These are phyloP conservation scores for Bidens hawaiensis DNA, from an alignment of 140 eudicot genomes.

Conservation along the genomic window DNA sequence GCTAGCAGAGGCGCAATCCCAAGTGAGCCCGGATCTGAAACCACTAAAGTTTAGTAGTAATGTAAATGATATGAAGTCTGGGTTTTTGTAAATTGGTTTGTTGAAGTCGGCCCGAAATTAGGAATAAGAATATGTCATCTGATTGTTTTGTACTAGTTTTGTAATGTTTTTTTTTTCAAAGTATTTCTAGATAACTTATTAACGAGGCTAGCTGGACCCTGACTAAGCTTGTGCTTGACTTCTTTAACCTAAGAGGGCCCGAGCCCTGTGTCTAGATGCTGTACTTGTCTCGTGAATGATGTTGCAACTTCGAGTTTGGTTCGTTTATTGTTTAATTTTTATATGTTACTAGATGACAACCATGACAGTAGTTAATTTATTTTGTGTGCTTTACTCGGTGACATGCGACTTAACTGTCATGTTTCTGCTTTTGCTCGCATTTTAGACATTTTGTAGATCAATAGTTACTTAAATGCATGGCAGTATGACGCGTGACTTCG, in stretches of 20 bases:
- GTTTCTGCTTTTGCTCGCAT: background rate
- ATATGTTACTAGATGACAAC: too few species aligned
- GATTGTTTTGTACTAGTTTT: conserved; percentile 17
- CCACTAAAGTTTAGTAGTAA: conserved; percentile 33
- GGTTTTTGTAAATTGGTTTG: conserved; percentile 48
- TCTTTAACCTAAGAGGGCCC: background rate
- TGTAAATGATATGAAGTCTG: conserved; percentile 58
- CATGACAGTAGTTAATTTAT: too few species aligned
- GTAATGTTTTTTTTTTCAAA: background rate
- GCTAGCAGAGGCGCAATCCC: conserved; percentile 74
- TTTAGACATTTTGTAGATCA: background rate
- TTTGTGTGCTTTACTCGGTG: background rate
- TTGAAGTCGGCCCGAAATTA: background rate
- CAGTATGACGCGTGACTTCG: background rate
- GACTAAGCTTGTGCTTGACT: background rate
- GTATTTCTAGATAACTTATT: conserved; percentile 1
- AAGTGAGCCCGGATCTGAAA: conserved; percentile 43
- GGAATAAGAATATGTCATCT: conserved; percentile 13
- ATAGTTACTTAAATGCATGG: background rate
- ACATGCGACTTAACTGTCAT: background rate
- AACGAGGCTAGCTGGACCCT: background rate
- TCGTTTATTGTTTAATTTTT: background rate
- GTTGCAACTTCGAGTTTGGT: background rate
- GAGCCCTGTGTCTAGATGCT: background rate
- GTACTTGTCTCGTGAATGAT: background rate